Conservation (phyloP, 768 basidiomycete species). For the Boletus rubescentipes region DNA sequence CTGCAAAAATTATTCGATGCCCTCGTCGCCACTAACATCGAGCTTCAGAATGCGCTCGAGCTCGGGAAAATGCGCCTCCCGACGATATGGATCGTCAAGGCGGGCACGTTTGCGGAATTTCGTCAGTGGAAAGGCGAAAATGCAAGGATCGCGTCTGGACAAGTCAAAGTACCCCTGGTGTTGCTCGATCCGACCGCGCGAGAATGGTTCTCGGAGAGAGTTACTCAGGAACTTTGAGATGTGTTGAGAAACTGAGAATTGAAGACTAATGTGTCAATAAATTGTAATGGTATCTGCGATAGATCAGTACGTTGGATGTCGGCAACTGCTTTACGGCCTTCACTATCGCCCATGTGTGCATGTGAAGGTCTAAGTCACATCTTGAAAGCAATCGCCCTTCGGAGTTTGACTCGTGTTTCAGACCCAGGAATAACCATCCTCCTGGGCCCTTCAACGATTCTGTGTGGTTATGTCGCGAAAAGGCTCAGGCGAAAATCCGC, state of each 20-base stretch:
- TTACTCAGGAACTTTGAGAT: slow-evolving; percentile 12
- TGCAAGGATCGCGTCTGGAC: background rate
- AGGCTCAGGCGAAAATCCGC: too few species aligned
- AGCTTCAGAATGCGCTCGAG: background rate
- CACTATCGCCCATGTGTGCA: too few species aligned
- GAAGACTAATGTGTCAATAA: too few species aligned
- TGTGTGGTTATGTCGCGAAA: too few species aligned
- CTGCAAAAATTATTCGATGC: slow-evolving; percentile 8
- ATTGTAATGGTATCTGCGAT: too few species aligned
- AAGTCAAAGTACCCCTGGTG: slow-evolving; percentile 19
- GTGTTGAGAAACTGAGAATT: background rate
- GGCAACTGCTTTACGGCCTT: too few species aligned
- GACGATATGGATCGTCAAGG: slow-evolving; percentile 21
- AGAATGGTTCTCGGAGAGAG: slow-evolving; percentile 23
- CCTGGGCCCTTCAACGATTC: too few species aligned
- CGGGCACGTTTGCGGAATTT: slow-evolving; percentile 20
- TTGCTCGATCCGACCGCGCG: background rate
- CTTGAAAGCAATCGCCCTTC: too few species aligned
- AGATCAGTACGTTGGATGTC: too few species aligned
- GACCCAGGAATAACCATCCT: too few species aligned
- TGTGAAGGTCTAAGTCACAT: too few species aligned
- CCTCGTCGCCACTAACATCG: background rate
- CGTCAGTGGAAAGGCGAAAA: slow-evolving; percentile 11
- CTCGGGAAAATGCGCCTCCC: slow-evolving; percentile 7
- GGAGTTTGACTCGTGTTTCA: too few species aligned